phyloP scores from a whole-genome alignment of 202 grass and related monocot genomes.

The Setaria viridis region DNA sequence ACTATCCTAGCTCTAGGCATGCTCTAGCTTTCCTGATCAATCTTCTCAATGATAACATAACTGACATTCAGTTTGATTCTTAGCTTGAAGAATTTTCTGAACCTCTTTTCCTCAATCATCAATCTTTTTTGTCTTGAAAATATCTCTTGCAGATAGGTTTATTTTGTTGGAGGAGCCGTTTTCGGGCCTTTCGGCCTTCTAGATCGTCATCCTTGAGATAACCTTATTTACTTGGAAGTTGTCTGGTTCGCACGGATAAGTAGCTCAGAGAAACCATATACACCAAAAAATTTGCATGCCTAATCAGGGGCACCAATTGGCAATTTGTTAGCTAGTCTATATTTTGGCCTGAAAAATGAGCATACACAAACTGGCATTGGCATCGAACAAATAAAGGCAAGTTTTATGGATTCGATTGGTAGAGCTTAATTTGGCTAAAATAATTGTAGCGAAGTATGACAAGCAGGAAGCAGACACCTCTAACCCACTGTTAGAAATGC shows the following conservation, averaged over 20 bases:
- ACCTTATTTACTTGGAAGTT: background rate
- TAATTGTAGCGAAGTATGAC: background rate
- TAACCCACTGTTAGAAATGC: background rate
- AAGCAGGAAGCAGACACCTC: background rate
- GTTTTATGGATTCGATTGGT: background rate
- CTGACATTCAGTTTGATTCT: conserved; percentile 3
- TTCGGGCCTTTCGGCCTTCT: background rate
- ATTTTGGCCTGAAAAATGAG: background rate
- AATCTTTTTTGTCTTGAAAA: conserved; percentile 30
- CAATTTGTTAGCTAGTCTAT: background rate
- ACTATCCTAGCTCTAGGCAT: background rate
- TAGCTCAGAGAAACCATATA: background rate
- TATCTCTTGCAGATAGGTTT: background rate
- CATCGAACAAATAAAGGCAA: background rate
- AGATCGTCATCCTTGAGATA: background rate
- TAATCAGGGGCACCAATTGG: background rate
- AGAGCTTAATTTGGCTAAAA: background rate
- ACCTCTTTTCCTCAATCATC: conserved; percentile 29
- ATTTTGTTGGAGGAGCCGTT: background rate
- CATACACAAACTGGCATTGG: background rate
- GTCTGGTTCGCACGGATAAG: background rate
- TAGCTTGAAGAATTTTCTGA: background rate
- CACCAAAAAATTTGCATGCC: background rate
- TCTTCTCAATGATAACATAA: conserved; percentile 18
- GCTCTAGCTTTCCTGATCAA: background rate